Evolutionary conservation across 345 rosid genomes (phyloP), one percentile per base, ranked within the genome.

Genomic region (Moricandia arvensis): DNA sequence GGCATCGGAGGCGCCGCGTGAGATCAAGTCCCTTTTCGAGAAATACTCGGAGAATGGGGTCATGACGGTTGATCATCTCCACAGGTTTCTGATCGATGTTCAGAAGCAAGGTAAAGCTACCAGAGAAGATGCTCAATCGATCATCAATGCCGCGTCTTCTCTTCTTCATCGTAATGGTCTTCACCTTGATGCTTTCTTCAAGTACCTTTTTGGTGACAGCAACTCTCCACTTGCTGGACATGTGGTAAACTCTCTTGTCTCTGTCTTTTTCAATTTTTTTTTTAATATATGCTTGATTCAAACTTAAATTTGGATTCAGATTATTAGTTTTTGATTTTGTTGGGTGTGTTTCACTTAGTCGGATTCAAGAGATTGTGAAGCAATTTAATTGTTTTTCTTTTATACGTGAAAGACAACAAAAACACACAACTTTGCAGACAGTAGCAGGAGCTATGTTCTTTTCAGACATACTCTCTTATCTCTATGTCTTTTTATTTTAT

Each of bases 171-270:
- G 85, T 0, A 87, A 35, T 67, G 90, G 86, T 11, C 80, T 89
- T 49, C 75, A 80, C 33, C 85, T 89, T 31, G 91, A 84, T 79
- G 83, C 77, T 34, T 89, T 89, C 73, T 89, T 89, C 72, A 87
- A 87, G 81, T 89, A 85, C 78, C 85, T 88, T 8, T 87, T 84
- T 38, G 78, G 87, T 31, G 89, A 84, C 5, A 7, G 16, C 4
- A 88, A 89, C 51, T 84, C 87, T 75, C 89, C 91, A 41, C 77
- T 85, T 80, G 73, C 80, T 68, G 75, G 69, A n/a, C 80, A 29
- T 41, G 83, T 61, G 87, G 91, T 49, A 16, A 41, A 16, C 24
- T 49, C 55, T 49, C 55, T 49, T 45, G 53, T 43, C 15, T 43
- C 7, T 41, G 49, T 45, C 51, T 45, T 13, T 43, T n/a, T 13